Evolutionary conservation across 768 basidiomycete species (phyloP), one percentile per base, ranked within the genome.

Genomic region (Polyporus arcularius): DNA sequence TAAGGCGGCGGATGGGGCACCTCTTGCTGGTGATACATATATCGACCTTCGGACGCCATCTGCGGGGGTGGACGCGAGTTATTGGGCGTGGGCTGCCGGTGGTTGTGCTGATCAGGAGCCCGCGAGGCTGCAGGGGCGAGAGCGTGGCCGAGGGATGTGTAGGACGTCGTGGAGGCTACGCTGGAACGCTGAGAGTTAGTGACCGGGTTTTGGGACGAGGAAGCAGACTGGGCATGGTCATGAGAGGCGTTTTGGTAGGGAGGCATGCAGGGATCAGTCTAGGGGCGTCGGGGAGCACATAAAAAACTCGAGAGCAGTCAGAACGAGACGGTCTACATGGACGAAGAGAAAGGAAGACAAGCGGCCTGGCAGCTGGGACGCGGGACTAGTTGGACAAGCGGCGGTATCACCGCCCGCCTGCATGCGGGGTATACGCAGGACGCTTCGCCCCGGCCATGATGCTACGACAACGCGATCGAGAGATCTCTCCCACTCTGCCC

Each of bases 11-110:
- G 32, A 40, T 31, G 41, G 57, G 76, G 76, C 40, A 74, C 70
- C 38, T 76, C 76, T 18, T 76, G 79, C 54, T 80, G 75, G 55
- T 79, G 78, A 70, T 88, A 87, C 71, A 85, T 75, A 67, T 85
- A 85, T 60, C 81, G 78, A 54, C 79, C 76, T 72, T 83, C 82
- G 45, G 83, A 74, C 40, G 83, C 77, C 82, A 81, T 82, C 65
- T 67, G 64, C 1, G 68, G 31, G 11, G 60, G 51, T 15, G 59
- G n/a, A n/a, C 53, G 41, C 41, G 53, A 42, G 53, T 49, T 56
- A 28, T 42, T 60, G 55, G 61, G 26, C 21, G 49, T 26, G 38
- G 10, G 32, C 32, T 26, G 58, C n/a, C 57, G 61, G 26, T 38
- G 58, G 50, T 56, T 32, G 53, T 41, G 40, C 21, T 57, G 48